Conservation (phyloP, 257 asterid species). For the Solanum habrochaites region DNA sequence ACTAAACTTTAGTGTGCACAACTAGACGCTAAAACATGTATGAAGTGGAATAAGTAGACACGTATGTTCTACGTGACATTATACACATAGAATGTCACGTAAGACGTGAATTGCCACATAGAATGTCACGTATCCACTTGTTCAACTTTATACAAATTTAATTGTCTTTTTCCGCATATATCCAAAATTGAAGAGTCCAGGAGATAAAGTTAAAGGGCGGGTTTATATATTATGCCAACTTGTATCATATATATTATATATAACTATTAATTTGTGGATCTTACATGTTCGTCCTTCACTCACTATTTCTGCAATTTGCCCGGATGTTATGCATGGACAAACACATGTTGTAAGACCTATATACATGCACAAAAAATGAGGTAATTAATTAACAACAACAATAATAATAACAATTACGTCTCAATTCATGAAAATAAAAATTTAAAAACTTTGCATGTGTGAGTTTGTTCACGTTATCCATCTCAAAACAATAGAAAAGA, state of each 20-base stretch:
- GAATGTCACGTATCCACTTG: neutral
- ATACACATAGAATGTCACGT: neutral
- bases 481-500: neutral
- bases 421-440: neutral
- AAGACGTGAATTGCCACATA: neutral
- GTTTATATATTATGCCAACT: neutral
- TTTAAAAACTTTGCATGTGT: neutral
- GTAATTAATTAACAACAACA: neutral
- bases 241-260: neutral
- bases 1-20: neutral
- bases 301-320: slow-evolving; percentile 18
- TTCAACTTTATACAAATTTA: neutral
- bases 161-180: neutral
- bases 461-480: neutral
- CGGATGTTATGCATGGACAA: slow-evolving; percentile 19
- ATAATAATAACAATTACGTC: neutral
- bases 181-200: neutral
- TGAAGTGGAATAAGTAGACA: neutral
- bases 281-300: slow-evolving; percentile 22
- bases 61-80: neutral
- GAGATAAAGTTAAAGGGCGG: no score
- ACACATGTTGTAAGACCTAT: slow-evolving; percentile 8
- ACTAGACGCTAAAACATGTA: neutral
- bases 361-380: neutral
- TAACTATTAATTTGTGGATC: neutral